phyloP scores from a whole-genome alignment of 495 filamentous ascomycete genomes.

The Pseudomonodictys pantanalensis region DNA sequence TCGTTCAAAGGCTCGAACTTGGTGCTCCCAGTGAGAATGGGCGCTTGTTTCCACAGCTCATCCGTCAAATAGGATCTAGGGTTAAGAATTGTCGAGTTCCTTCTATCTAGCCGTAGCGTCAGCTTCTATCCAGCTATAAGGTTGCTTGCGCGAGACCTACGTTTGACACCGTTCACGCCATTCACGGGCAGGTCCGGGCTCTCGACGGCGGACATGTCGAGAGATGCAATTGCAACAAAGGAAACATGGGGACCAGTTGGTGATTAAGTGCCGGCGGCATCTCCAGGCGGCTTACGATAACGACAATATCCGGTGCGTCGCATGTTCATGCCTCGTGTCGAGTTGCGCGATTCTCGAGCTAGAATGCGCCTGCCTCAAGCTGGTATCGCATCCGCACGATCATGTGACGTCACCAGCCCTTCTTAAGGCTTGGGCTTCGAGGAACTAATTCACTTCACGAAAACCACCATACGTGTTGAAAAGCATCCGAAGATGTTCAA shows the following conservation, averaged over 20 bases:
- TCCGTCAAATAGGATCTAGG: constrained; percentile 28
- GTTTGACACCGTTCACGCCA: constrained; percentile 12
- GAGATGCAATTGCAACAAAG: not conserved
- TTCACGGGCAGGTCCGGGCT: constrained; percentile 12
- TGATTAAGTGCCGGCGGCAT: not conserved
- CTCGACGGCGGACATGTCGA: constrained; percentile 20
- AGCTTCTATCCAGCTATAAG: not conserved
- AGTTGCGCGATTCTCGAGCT: too few relatives aligned
- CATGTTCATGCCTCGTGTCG: too few relatives aligned
- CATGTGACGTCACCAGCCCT: too few relatives aligned
- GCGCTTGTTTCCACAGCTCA: constrained; percentile 61
- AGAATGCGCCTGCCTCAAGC: too few relatives aligned
- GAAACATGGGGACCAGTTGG: not conserved
- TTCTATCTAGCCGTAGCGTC: constrained; percentile 19
- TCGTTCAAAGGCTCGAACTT: constrained; percentile 60
- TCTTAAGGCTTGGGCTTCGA: too few relatives aligned
- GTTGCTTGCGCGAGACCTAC: constrained; percentile 1
- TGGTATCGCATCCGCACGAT: too few relatives aligned
- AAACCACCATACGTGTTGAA: too few relatives aligned
- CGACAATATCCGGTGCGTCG: not conserved
- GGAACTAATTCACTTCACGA: too few relatives aligned
- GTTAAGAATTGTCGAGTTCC: constrained; percentile 32
- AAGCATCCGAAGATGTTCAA: too few relatives aligned
- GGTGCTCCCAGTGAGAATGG: constrained; percentile 60
- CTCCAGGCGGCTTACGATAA: not conserved